Evolutionary conservation across 768 basidiomycete species (phyloP).

Genomic region (Tremella yokohamensis): DNA sequence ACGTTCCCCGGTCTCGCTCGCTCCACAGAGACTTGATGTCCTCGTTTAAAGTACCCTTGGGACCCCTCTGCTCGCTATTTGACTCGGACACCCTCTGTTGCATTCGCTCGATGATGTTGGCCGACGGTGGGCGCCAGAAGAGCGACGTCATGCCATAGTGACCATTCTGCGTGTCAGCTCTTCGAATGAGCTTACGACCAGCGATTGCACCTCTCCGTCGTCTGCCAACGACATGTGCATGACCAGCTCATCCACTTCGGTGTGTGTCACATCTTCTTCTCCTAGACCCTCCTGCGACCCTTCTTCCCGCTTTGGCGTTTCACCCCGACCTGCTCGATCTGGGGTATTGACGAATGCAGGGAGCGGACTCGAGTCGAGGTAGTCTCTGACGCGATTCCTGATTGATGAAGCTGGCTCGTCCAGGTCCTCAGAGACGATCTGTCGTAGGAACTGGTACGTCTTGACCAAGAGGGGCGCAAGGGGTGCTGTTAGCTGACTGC

Average conservation of each 20-base stretch:
- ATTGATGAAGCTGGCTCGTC: conserved; percentile 6
- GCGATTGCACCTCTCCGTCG: conserved; percentile 16
- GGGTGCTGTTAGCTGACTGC: conserved; percentile 14
- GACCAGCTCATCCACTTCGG: conserved; percentile 22
- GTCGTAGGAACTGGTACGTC: conserved; percentile 14
- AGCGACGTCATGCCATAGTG: conserved; percentile 27
- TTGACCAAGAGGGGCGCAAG: conserved; percentile 14
- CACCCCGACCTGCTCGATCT: not conserved
- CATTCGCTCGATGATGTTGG: conserved; percentile 16
- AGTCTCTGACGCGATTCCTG: conserved; percentile 1
- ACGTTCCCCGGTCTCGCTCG: not conserved
- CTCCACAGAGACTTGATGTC: not conserved
- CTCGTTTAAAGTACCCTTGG: not conserved
- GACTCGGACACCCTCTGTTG: conserved; percentile 15
- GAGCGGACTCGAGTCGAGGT: conserved; percentile 2
- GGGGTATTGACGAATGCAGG: conserved; percentile 10
- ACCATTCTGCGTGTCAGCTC: conserved; percentile 14
- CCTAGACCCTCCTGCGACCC: not conserved
- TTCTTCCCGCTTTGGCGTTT: not conserved
- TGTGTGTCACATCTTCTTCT: conserved; percentile 5
- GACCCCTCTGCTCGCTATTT: conserved; percentile 6
- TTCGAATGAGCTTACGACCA: not conserved
- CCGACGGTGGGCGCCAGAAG: conserved; percentile 24
- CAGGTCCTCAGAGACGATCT: conserved; percentile 2
- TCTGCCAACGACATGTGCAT: conserved; percentile 29